Percentiles rank a stretch among this genome's conserved stretches.
These are phyloP conservation scores for Talaromyces sp. DNA, from an alignment of 2,329 filamentous ascomycete species.

Conservation along the genomic window DNA sequence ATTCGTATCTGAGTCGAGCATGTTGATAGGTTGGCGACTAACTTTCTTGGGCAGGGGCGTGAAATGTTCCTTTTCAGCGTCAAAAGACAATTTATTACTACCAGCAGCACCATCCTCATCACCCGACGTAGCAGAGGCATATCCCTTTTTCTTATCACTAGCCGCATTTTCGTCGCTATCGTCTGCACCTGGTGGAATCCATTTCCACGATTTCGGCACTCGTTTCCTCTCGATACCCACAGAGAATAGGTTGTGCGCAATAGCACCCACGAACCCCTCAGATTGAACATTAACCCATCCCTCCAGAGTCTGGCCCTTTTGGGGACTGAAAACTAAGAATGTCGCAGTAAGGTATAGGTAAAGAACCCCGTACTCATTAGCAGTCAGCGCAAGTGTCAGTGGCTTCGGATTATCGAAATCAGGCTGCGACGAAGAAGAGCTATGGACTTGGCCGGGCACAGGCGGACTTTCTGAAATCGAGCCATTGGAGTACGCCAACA, in stretches of 20 bases:
- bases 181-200: slow-evolving; percentile 60
- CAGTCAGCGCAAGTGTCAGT: slow-evolving; percentile 41
- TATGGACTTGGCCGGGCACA: slow-evolving; percentile 31
- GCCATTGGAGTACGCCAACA: slow-evolving; percentile 53
- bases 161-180: slow-evolving; percentile 21
- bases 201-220: slow-evolving; percentile 75
- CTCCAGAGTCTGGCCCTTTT: slow-evolving; percentile 69
- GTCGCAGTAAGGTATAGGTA: slow-evolving; percentile 88
- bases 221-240: slow-evolving; percentile 75
- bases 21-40: slow-evolving; percentile 32
- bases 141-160: slow-evolving; percentile 18
- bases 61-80: slow-evolving; percentile 40
- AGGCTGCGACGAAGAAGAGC: slow-evolving; percentile 13
- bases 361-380: slow-evolving; percentile 80
- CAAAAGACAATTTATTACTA: slow-evolving; percentile 27
- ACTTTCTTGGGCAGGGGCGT: slow-evolving; percentile 34
- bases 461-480: slow-evolving; percentile 40
- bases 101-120: slow-evolving; percentile 25
- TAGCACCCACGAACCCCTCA: slow-evolving; percentile 81
- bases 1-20: slow-evolving; percentile 28
- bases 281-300: slow-evolving; percentile 83
- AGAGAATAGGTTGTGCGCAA: slow-evolving; percentile 90
- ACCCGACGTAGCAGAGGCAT: slow-evolving; percentile 15
- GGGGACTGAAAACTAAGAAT: slow-evolving; percentile 77
- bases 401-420: slow-evolving; percentile 31